Conservation (phyloP, 768 basidiomycete genomes). For the Auriculariales sp. region DNA sequence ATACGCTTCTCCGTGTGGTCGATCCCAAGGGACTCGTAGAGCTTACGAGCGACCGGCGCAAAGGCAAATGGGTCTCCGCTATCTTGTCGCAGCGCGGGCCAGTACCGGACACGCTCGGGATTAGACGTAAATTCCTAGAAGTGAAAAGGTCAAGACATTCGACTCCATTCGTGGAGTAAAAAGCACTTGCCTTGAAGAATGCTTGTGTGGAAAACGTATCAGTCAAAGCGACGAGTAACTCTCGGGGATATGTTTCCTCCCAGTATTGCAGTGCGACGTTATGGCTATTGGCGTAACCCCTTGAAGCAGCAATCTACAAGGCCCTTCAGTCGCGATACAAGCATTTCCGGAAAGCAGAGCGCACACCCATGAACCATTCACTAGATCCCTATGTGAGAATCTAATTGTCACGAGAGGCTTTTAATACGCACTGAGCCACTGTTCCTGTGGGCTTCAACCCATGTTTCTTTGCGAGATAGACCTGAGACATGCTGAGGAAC, state of each 20-base stretch:
- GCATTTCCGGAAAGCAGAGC: conserved; percentile 12
- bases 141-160: conserved; percentile 4
- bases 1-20: conserved; percentile 51
- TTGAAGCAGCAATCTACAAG: conserved; percentile 60
- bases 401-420: neutral
- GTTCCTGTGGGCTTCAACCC: conserved; percentile 57
- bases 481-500: conserved; percentile 28
- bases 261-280: conserved; percentile 65
- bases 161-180: neutral
- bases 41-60: conserved; percentile 52
- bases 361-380: conserved; percentile 86
- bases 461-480: conserved; percentile 72
- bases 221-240: conserved; percentile 60
- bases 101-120: conserved; percentile 46
- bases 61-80: conserved; percentile 84
- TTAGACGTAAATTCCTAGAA: conserved; percentile 39
- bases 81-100: conserved; percentile 84
- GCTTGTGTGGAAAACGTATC: conserved; percentile 86
- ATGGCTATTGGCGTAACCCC: conserved; percentile 72
- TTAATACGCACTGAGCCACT: conserved; percentile 59
- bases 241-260: conserved; percentile 57
- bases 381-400: too few species aligned
- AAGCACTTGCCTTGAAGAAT: conserved; percentile 55
- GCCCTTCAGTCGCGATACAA: neutral
- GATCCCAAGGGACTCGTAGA: conserved; percentile 59